Base-by-base conservation (phyloP, 1,284 basidiomycete genomes). In the Apiotrichum domesticum region DNA sequence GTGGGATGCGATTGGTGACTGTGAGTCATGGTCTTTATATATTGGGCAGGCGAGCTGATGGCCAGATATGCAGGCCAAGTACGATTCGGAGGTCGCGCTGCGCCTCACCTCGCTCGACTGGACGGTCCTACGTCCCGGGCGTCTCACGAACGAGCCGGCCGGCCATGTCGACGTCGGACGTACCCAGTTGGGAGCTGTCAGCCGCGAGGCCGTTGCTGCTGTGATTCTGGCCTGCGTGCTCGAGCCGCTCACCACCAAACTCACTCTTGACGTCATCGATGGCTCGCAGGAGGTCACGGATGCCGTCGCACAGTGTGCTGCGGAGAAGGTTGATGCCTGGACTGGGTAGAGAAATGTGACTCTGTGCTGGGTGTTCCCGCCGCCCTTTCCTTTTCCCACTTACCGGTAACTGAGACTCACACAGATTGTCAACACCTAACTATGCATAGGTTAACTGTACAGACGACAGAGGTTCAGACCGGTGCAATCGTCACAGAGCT, bases 41-140 rank as follows among this genome's bases (percentile, higher is more conserved):
- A 29, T 29, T 29, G 29, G 29, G 29, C 3, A 29, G 2, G 29
- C 29, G 29, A 3, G 3, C 29, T 29, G 29, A 29, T 29, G 29
- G 29, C 61, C 68, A 52, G 86, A 86, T 66, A 79, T 84, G 73
- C 76, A 84, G 54, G 83, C 81, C 71, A 88, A 88, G 67, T 83
- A 85, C 69, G 81, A 84, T 58, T 86, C 87, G 4, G 87, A 89
- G 73, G 81, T 84, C 67, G 81, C 85, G 62, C 81, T 89, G 6
- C 79, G 79, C 29, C 9, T 10, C 7, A 68, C 75, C 46, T 80
- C 85, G 34, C 86, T 89, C 75, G 80, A 84, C 46, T 88, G 82
- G 82, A 84, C 83, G 6, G 85, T 88, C 42, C 73, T 90, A 13
- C 82, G 87, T 3, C 87, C 87, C 3, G 84, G 84, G 2, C 75